These are phyloP conservation scores for Arthromyces matolae DNA, from an alignment of 768 basidiomycete genomes.

Conservation along the genomic window DNA sequence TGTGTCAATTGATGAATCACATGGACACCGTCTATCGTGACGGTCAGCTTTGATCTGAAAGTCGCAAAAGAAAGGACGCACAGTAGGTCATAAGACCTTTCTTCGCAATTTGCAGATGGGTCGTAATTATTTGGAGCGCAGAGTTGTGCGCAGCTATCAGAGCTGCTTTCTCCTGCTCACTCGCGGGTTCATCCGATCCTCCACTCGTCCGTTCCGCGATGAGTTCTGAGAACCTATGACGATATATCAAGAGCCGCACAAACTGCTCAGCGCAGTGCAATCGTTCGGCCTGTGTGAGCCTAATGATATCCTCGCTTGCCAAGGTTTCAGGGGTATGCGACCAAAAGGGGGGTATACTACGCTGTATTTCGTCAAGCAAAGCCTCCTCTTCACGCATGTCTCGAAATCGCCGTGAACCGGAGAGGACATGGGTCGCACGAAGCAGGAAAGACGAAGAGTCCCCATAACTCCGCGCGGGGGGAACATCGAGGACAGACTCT, in stretches of 20 bases:
- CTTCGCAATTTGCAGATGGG: constrained; percentile 81
- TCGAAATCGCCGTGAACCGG: constrained; percentile 55
- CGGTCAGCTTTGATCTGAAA: not conserved
- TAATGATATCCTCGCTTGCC: constrained; percentile 79
- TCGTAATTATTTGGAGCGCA: constrained; percentile 77
- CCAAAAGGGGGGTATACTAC: constrained; percentile 73
- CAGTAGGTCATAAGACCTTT: constrained; percentile 94
- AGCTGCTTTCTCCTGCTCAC: constrained; percentile 72
- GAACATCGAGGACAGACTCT: constrained; percentile 83
- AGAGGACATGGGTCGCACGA: constrained; percentile 65
- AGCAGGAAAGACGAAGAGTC: constrained; percentile 75
- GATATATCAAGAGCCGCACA: constrained; percentile 82
- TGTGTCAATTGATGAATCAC: constrained; percentile 95
- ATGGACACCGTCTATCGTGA: constrained; percentile 76
- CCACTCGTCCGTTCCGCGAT: constrained; percentile 66
- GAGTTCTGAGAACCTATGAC: constrained; percentile 78
- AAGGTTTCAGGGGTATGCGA: constrained; percentile 77
- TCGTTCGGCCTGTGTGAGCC: constrained; percentile 85
- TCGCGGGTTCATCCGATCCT: constrained; percentile 48
- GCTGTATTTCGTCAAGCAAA: constrained; percentile 75
- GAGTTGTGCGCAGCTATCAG: constrained; percentile 73
- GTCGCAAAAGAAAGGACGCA: constrained; percentile 37
- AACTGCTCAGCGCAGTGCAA: constrained; percentile 86
- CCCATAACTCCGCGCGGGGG: constrained; percentile 59
- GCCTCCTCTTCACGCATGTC: constrained; percentile 78